Evolutionary conservation across 805 yeast genomes (phyloP), one percentile per base, ranked within the genome.

Genomic region (Candida coquimbonensis): DNA sequence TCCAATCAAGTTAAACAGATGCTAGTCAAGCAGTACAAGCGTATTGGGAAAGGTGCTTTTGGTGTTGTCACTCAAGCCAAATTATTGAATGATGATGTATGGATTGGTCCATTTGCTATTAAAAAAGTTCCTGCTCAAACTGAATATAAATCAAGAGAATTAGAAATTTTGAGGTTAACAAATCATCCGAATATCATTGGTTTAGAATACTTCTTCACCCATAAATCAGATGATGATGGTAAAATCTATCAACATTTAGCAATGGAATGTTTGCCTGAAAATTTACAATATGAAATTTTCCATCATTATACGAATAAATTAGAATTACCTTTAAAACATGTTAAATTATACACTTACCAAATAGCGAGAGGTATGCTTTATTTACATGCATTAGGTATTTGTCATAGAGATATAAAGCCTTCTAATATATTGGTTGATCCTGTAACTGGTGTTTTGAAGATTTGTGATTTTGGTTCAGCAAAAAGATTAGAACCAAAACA

Each of bases 111-210:
- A 0, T 86, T 77, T 68, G 93, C 93, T 19, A 84, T 86, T 48
- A 86, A 86, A 57, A 76, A 87, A 54, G 93, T 85, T 1, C 90
- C 91, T 25, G 91, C 93, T 1, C 93, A 86, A 58, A 86, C 93
- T 0, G 95, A 86, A 62, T 86, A 85, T 63, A 86, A 86, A 64
- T 78, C 86, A 42, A 72, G 95, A 64, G 95, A 86, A 63, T 69
- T 86, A 55, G 91, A 84, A 62, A 80, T 86, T 36, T 69, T 86
- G 55, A 73, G 90, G 57, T 73, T 80, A 29, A 84, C 89, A 9
- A 74, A 78, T 53, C 95, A 86, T 64, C 95, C 95, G 34, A 86
- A 86, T 60, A 80, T 86, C 42, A 87, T 86, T 34, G 70, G 75
- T 35, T 69, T 86, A 55, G 77, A 80, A 53, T 85, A 72, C 60